These are phyloP conservation scores for Colletotrichum siamense DNA, from an alignment of 2,329 filamentous ascomycete species.

Conservation along the genomic window DNA sequence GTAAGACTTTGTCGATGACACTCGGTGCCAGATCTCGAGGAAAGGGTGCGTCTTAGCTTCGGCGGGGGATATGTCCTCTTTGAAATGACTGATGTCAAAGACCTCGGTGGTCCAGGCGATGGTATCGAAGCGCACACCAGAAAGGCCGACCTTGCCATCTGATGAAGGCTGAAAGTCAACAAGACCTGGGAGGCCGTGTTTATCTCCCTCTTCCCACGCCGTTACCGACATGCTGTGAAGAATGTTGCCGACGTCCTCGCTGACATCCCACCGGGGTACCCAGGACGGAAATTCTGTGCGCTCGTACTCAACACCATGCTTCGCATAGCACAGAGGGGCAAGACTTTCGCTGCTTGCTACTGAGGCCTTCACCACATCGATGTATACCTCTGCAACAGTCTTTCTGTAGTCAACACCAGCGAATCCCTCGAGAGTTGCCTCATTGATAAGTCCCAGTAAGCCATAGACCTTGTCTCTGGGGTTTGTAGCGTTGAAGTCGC, in stretches of 20 bases:
- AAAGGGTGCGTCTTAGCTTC: background rate
- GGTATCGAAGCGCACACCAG: background rate
- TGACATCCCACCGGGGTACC: background rate
- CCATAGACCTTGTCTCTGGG: conserved; percentile 6
- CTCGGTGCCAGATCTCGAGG: background rate
- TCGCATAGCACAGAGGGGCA: background rate
- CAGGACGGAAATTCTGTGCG: background rate
- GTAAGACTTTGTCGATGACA: background rate
- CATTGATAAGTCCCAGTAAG: background rate
- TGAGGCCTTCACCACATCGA: background rate
- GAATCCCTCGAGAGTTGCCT: background rate
- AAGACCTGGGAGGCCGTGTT: background rate
- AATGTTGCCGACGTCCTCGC: background rate
- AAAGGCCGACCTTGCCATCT: background rate
- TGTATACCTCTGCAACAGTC: background rate
- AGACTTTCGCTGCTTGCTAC: background rate
- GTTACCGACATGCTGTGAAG: background rate
- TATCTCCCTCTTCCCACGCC: background rate
- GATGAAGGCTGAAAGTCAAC: background rate
- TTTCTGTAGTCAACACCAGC: background rate
- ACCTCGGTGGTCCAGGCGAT: background rate
- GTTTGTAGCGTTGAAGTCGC: background rate
- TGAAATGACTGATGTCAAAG: background rate
- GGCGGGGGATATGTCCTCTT: background rate
- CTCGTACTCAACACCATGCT: background rate